Evolutionary conservation across 1,284 basidiomycete species (phyloP).

Genomic region (Ceratobasidium sp.): DNA sequence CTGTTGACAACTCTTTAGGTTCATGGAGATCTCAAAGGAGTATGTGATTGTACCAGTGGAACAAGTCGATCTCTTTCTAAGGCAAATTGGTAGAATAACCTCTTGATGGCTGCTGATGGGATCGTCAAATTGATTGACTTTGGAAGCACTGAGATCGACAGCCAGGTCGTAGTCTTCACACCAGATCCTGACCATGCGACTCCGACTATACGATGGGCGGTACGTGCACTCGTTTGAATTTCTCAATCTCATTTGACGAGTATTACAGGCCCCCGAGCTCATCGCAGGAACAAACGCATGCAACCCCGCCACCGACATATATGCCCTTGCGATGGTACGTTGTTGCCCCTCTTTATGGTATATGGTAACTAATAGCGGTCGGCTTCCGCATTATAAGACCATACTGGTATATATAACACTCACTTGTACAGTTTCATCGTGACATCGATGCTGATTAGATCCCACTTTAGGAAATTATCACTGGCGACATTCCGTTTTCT

Average conservation of each 20-base stretch:
- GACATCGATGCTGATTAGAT: neutral
- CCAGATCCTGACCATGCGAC: neutral
- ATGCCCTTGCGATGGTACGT: neutral
- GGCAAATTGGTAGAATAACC: neutral
- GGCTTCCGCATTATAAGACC: neutral
- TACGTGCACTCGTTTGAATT: neutral
- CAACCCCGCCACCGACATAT: neutral
- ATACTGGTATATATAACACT: neutral
- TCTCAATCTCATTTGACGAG: neutral
- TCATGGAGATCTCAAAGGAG: slow-evolving; percentile 23
- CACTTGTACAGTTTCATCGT: neutral
- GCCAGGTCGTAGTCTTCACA: slow-evolving; percentile 1
- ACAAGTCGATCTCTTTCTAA: neutral
- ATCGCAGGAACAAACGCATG: neutral
- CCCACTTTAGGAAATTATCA: neutral
- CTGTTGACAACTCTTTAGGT: neutral
- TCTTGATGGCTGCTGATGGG: slow-evolving; percentile 2
- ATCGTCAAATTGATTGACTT: slow-evolving; percentile 18
- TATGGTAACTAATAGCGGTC: neutral
- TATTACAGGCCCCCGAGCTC: slow-evolving; percentile 1
- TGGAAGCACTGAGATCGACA: neutral
- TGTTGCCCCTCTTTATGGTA: neutral
- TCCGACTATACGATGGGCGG: neutral
- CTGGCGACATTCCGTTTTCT: neutral
- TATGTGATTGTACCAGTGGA: neutral